Base-by-base conservation (phyloP, 345 rosid genomes). In the Gossypium stocksii region DNA sequence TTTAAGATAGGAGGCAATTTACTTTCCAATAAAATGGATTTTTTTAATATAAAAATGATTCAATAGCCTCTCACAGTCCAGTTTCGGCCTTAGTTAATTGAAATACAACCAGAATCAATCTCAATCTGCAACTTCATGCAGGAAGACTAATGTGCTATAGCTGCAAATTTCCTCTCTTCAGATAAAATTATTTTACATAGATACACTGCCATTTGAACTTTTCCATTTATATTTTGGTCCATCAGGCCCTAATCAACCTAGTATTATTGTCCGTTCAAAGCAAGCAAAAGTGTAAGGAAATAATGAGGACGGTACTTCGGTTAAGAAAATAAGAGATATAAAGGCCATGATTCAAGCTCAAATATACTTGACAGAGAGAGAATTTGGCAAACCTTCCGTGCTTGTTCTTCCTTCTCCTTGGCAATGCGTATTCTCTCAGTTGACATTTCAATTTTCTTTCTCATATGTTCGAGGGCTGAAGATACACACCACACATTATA, bases 391-490 rank as follows among this genome's bases (percentile, higher is more conserved):
- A 95, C 96, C 98, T 93, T 89, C 16, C 66, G 80, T 15, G 96
- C 96, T 81, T 91, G 88, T 62, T 90, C 97, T 83, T 93, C 97
- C 76, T 82, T 95, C 79, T 79, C 78, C 91, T 85, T 93, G 13
- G 96, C 97, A 48, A 65, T 74, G 72, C 73, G 91, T 73, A 91
- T 85, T 84, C 81, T 89, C 78, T 95, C 97, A 13, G 93, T 90
- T 29, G 92, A 77, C 23, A 74, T 66, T 83, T 95, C 97, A 74
- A 95, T 90, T 78, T 91, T 93, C 96, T 88, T 95, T 80, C 98
- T 88, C 92, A 95, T 46, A 60, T 80, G 92, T 78, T 93, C 98
- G 23, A 95, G 85, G 9, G 98, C 98, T 93, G 82, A 70, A 80
- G 72, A 3, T 11, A 68, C 25, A 51, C 13, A 56, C 67, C 77